phyloP scores from a whole-genome alignment of 768 basidiomycete species.

The Coprinopsis marcescibilis region DNA sequence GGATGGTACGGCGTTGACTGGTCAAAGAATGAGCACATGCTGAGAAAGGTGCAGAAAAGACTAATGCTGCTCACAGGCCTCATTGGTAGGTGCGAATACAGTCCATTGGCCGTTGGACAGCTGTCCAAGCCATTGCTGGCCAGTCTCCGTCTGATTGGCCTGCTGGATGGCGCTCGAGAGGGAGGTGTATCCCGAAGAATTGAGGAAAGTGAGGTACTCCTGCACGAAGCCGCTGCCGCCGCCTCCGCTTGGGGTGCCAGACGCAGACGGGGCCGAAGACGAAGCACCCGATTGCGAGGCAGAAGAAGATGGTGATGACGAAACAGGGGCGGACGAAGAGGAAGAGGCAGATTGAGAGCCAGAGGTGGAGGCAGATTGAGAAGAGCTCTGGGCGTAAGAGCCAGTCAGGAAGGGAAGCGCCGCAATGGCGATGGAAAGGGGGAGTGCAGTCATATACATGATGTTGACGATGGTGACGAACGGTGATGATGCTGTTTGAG shows the following conservation, averaged over 20 bases:
- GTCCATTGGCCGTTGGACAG: slow-evolving; percentile 42
- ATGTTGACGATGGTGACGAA: not conserved
- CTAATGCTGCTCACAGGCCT: slow-evolving; percentile 37
- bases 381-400: not conserved
- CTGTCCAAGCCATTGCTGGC: slow-evolving; percentile 35
- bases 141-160: slow-evolving; percentile 40
- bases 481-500: not conserved
- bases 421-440: slow-evolving; percentile 8
- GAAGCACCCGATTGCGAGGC: not conserved
- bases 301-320: not conserved
- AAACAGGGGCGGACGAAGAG: not conserved
- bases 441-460: slow-evolving; percentile 3
- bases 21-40: slow-evolving; percentile 17
- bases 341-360: not conserved
- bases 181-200: slow-evolving; percentile 32
- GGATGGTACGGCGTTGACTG: slow-evolving; percentile 27
- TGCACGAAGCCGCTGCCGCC: not conserved
- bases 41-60: slow-evolving; percentile 12
- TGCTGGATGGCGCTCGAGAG: slow-evolving; percentile 33
- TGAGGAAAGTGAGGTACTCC: slow-evolving; percentile 21
- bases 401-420: slow-evolving; percentile 4
- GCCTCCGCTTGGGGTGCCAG: not conserved
- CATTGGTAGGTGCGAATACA: slow-evolving; percentile 53
- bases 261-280: not conserved
- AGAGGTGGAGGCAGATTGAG: not conserved